These are phyloP conservation scores for Penicillium sp. DNA, from an alignment of 2,329 filamentous ascomycete genomes.

Conservation along the genomic window DNA sequence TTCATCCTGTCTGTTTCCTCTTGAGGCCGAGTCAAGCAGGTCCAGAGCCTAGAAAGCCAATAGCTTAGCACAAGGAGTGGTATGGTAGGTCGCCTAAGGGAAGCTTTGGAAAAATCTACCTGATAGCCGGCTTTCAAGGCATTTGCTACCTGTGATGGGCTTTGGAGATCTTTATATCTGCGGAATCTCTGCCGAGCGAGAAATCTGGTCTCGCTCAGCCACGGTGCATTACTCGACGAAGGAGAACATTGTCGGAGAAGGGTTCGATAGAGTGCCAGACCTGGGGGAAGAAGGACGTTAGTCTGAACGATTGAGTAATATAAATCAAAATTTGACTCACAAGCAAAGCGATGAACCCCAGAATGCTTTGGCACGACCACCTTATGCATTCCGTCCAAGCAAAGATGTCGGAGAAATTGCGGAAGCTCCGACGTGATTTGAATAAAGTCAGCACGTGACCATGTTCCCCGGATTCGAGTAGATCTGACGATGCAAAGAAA, in stretches of 20 bases:
- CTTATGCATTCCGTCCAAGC: slow-evolving; percentile 35
- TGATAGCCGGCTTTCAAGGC: slow-evolving; percentile 45
- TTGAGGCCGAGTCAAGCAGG: slow-evolving; percentile 35
- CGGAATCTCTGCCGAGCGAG: slow-evolving; percentile 40
- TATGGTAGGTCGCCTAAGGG: background rate
- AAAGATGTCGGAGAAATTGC: slow-evolving; percentile 3
- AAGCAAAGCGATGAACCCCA: slow-evolving; percentile 46
- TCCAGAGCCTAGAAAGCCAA: slow-evolving; percentile 35
- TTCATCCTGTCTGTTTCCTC: slow-evolving; percentile 27
- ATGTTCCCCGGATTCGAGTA: slow-evolving; percentile 1
- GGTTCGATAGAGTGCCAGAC: slow-evolving; percentile 47
- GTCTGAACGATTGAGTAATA: background rate
- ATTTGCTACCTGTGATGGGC: slow-evolving; percentile 40
- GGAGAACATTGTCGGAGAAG: slow-evolving; percentile 44
- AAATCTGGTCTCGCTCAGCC: slow-evolving; percentile 24
- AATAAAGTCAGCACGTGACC: background rate
- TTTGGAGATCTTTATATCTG: slow-evolving; percentile 39
- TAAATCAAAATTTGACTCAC: slow-evolving; percentile 28
- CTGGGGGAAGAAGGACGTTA: slow-evolving; percentile 22
- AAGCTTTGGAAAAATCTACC: slow-evolving; percentile 23
- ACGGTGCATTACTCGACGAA: slow-evolving; percentile 25
- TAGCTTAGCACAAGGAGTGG: slow-evolving; percentile 8
- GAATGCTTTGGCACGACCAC: slow-evolving; percentile 11
- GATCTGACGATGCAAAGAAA: slow-evolving; percentile 6
- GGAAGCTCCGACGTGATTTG: slow-evolving; percentile 5